Conservation (phyloP, 1,139 yeast genomes). For the Entelexis sorbosivorans region DNA sequence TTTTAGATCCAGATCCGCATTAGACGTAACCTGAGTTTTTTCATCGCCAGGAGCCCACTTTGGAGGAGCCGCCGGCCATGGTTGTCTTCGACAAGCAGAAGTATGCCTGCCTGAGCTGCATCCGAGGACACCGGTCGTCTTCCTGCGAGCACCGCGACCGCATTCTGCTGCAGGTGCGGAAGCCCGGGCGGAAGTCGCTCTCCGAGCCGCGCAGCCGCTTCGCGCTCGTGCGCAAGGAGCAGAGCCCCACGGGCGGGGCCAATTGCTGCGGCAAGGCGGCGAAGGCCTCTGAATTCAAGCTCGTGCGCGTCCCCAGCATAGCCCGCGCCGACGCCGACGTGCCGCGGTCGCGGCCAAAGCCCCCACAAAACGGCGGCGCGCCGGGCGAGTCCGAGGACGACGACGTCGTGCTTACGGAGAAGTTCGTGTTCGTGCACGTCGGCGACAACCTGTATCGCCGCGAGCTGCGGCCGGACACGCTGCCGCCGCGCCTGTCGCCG, state of each 20-base stretch:
- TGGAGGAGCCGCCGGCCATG: slow-evolving; percentile 37
- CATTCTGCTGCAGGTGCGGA: slow-evolving; percentile 74
- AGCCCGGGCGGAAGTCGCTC: slow-evolving; percentile 63
- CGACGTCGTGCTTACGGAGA: slow-evolving; percentile 21
- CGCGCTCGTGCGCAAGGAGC: slow-evolving; percentile 14
- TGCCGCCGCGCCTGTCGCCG: background rate
- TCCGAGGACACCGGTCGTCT: slow-evolving; percentile 85
- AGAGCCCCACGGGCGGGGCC: background rate
- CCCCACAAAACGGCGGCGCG: background rate
- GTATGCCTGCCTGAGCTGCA: slow-evolving; percentile 65
- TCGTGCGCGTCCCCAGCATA: slow-evolving; percentile 6
- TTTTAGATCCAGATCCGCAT: background rate
- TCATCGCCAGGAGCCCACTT: background rate
- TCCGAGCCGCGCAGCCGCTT: slow-evolving; percentile 22
- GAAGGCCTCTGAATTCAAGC: slow-evolving; percentile 5
- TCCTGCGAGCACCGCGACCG: slow-evolving; percentile 72
- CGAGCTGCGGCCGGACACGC: slow-evolving; percentile 13
- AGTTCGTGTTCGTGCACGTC: slow-evolving; percentile 29
- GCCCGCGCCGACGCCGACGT: background rate
- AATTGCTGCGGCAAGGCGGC: background rate
- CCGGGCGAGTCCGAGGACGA: slow-evolving; percentile 12
- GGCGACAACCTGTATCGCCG: slow-evolving; percentile 30
- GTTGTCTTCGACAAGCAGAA: slow-evolving; percentile 74
- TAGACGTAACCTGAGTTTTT: slow-evolving; percentile 3
- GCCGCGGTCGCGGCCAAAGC: background rate